Conservation (phyloP, 257 asterid genomes). For the Cinchona pubescens region DNA sequence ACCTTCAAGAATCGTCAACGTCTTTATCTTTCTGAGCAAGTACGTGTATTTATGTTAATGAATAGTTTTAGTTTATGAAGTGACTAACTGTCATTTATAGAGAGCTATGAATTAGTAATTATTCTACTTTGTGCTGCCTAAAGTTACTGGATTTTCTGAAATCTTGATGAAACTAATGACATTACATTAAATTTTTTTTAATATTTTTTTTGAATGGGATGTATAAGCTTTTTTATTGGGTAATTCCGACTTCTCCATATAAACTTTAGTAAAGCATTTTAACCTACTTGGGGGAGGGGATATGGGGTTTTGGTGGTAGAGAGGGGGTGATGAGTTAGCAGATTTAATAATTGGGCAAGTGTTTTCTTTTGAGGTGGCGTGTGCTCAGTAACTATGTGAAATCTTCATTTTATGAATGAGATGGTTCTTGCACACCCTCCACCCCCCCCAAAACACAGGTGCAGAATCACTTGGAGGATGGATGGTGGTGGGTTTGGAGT, state of each 20-base stretch:
- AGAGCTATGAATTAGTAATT: neutral
- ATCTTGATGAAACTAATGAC: neutral
- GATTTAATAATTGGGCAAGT: neutral
- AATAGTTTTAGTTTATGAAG: neutral
- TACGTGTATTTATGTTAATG: conserved; percentile 17
- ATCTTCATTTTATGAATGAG: neutral
- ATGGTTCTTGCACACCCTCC: too few species aligned
- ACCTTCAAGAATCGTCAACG: conserved; percentile 67
- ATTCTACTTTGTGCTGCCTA: neutral
- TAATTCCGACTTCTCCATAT: too few species aligned
- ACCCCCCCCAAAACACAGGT: neutral
- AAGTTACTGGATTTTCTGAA: neutral
- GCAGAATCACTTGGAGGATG: neutral
- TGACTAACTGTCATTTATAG: neutral
- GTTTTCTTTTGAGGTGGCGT: neutral
- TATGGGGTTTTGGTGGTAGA: too few species aligned
- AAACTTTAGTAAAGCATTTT: too few species aligned
- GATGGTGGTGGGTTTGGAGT: neutral
- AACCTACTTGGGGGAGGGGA: too few species aligned
- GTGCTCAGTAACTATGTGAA: neutral
- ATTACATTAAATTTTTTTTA: too few species aligned
- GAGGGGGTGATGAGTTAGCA: neutral
- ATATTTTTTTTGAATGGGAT: neutral
- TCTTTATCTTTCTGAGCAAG: conserved; percentile 94
- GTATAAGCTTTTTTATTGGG: too few species aligned